These are phyloP conservation scores for Pseudogymnoascus sp. DNA, from an alignment of 2,329 filamentous ascomycete genomes.

Conservation along the genomic window DNA sequence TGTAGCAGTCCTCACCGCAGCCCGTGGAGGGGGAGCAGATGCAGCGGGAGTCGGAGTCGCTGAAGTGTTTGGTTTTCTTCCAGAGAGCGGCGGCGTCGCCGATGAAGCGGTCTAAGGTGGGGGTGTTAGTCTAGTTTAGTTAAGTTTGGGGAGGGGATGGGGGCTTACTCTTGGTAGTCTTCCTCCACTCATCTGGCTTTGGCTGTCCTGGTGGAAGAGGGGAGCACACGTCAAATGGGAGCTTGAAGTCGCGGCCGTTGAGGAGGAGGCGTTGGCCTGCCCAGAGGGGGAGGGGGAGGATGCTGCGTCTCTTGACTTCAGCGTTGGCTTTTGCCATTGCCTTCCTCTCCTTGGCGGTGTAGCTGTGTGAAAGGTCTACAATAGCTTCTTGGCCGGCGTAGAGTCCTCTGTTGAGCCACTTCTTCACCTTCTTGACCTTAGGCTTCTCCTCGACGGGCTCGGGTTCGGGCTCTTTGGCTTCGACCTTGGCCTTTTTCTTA, in stretches of 20 bases:
- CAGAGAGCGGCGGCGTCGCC: slow-evolving; percentile 74
- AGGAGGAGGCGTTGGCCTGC: slow-evolving; percentile 50
- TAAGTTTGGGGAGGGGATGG: neutral
- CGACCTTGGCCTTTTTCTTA: slow-evolving; percentile 29
- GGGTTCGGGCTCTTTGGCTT: slow-evolving; percentile 29
- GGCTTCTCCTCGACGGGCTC: slow-evolving; percentile 29
- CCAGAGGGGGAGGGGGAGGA: slow-evolving; percentile 72
- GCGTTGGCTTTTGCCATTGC: slow-evolving; percentile 38
- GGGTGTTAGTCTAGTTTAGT: slow-evolving; percentile 14
- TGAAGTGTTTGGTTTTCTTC: slow-evolving; percentile 69
- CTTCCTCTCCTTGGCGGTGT: slow-evolving; percentile 40
- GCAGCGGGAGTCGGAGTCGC: slow-evolving; percentile 69
- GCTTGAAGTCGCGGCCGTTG: slow-evolving; percentile 67
- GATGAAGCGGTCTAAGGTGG: slow-evolving; percentile 70
- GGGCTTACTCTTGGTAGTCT: slow-evolving; percentile 77
- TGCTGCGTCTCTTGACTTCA: slow-evolving; percentile 41
- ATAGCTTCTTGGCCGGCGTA: slow-evolving; percentile 68
- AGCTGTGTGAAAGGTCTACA: slow-evolving; percentile 5
- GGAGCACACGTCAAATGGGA: slow-evolving; percentile 85
- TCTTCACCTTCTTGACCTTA: slow-evolving; percentile 52
- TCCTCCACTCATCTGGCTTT: slow-evolving; percentile 88
- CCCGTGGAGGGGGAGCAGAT: slow-evolving; percentile 71
- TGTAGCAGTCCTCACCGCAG: slow-evolving; percentile 86
- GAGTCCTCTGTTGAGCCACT: slow-evolving; percentile 71
- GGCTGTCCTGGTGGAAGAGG: slow-evolving; percentile 79